Conservation (phyloP, 2,329 filamentous ascomycete genomes). For the Coniochaeta sp. region DNA sequence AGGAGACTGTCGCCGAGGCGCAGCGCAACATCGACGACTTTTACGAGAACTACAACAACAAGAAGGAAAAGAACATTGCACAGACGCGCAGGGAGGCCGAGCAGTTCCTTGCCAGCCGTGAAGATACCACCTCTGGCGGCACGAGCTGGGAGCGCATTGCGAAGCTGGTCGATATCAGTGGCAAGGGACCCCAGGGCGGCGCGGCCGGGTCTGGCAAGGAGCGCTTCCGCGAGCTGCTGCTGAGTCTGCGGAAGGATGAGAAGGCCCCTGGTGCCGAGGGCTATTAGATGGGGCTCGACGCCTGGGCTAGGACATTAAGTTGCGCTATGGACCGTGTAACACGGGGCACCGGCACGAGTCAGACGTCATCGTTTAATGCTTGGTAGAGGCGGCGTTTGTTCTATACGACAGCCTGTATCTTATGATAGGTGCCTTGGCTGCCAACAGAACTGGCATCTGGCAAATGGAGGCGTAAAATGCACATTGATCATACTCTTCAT, state of each 20-base stretch:
- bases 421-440: not conserved
- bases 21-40: conserved; percentile 96
- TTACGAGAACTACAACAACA: conserved; percentile 98
- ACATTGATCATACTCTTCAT: not conserved
- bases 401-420: not conserved
- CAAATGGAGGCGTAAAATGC: not conserved
- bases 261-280: conserved; percentile 65
- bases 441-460: not conserved
- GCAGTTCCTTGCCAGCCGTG: conserved; percentile 78
- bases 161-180: conserved; percentile 94
- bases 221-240: conserved; percentile 84
- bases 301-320: not conserved
- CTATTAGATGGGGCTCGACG: conserved; percentile 31
- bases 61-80: conserved; percentile 87
- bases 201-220: conserved; percentile 90
- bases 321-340: not conserved
- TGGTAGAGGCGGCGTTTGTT: not conserved
- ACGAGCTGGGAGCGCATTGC: conserved; percentile 98
- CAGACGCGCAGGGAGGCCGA: conserved; percentile 90
- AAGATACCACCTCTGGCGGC: conserved; percentile 89
- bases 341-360: not conserved
- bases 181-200: conserved; percentile 82
- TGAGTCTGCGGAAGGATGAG: conserved; percentile 87
- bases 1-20: conserved; percentile 79
- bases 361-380: not conserved